A percentile compares a stretch with the other conserved stretches of the same genome.
phyloP scores from a whole-genome alignment of 2,329 filamentous ascomycete genomes.

The Diaporthe destruens region DNA sequence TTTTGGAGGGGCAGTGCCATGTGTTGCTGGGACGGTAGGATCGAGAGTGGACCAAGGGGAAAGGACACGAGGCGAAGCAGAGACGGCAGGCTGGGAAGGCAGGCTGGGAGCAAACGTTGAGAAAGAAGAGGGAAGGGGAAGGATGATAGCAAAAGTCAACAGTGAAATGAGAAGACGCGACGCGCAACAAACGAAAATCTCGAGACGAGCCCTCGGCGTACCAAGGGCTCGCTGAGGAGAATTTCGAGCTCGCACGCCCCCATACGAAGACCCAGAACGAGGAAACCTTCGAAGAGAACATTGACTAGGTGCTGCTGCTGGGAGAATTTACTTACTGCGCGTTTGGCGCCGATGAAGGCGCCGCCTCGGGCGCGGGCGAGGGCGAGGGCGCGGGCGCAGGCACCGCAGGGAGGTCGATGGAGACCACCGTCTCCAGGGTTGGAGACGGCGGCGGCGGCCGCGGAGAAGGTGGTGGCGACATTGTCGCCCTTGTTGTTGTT shows the following conservation, averaged over 20 bases:
- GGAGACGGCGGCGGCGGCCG: neutral
- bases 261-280: neutral
- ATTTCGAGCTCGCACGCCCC: too few species aligned
- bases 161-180: neutral
- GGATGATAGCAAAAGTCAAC: too few species aligned
- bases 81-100: neutral
- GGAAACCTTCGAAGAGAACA: neutral
- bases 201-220: too few species aligned
- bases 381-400: neutral
- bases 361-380: neutral
- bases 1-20: too few species aligned
- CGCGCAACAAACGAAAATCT: neutral
- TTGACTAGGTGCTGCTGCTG: neutral
- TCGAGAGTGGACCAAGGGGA: neutral
- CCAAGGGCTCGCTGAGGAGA: too few species aligned
- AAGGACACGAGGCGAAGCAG: neutral
- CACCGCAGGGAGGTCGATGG: neutral
- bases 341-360: neutral
- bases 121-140: too few species aligned
- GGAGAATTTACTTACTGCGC: conserved; percentile 9
- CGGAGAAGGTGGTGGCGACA: neutral
- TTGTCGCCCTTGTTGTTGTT: neutral
- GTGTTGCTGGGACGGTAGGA: neutral
- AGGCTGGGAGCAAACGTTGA: neutral
- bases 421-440: neutral